A percentile compares a stretch with the other conserved stretches of the same genome.
Conservation (phyloP, 371 early-diverging fungal genomes). For the Mortierella polycephala region DNA sequence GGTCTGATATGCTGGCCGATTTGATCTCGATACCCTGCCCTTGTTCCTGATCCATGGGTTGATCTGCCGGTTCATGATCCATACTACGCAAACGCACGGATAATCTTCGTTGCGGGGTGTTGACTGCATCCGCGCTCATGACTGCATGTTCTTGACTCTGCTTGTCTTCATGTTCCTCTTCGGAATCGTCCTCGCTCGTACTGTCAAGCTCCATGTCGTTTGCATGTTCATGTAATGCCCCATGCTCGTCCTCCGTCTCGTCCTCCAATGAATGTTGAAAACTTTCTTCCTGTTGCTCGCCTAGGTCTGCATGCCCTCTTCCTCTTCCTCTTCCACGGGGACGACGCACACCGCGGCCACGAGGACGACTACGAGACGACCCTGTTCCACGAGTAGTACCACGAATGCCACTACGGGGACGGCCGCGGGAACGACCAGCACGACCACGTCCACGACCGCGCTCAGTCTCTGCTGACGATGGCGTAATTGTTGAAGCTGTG, state of each 20-base stretch:
- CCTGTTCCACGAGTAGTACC: too few relatives aligned
- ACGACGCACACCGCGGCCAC: constrained; percentile 11
- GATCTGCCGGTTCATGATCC: too few relatives aligned
- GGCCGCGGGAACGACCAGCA: too few relatives aligned
- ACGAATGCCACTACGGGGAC: too few relatives aligned
- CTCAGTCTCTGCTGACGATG: not conserved
- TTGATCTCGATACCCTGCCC: not conserved
- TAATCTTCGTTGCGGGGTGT: too few relatives aligned
- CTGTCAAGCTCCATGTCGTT: not conserved
- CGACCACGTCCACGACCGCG: constrained; percentile 25
- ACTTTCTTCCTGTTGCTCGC: too few relatives aligned
- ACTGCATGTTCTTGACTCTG: not conserved
- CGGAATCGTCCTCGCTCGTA: not conserved
- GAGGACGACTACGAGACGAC: not conserved
- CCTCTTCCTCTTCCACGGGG: not conserved
- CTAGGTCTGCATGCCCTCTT: not conserved
- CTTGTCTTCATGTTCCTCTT: not conserved
- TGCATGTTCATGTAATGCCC: not conserved
- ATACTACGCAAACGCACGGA: too few relatives aligned
- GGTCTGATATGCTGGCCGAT: too few relatives aligned
- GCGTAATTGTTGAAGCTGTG: not conserved
- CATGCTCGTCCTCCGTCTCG: not conserved
- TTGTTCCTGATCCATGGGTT: not conserved
- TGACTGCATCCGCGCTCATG: too few relatives aligned
- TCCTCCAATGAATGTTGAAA: not conserved